Evolutionary conservation across 495 filamentous ascomycete species (phyloP), one percentile per base, ranked within the genome.

Genomic region (Rhypophila decipiens): DNA sequence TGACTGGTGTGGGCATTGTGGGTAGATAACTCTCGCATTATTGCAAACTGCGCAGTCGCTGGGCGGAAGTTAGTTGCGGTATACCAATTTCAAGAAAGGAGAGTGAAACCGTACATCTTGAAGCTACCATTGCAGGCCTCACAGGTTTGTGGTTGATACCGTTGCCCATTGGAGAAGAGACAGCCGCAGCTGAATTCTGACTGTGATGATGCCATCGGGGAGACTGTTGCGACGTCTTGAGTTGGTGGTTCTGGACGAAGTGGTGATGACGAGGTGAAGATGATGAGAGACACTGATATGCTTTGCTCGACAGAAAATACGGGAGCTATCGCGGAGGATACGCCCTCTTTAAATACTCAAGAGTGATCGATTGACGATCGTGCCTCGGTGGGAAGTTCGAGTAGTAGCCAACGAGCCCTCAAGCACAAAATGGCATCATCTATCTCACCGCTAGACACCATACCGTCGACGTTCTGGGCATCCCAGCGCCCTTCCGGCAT

Each of bases 391-490:
- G 20, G 27, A 13, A 5, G 11, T 10, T 2, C 27, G 11, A 20
- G 17, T 24, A 15, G n/a, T 42, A 8, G 39, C 20, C 22, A 23
- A 42, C 18, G 39, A 22, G 15, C 34, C 24, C 44, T 24, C 13
- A 7, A 47, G 15, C 21, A 37, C 17, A 31, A 11, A 21, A 40
- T 37, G 23, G 46, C 22, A n/a, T n/a, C n/a, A n/a, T n/a, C n/a
- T 39, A 38, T 9, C 46, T 57, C 48, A 58, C 55, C 60, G 55
- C 60, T 43, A 53, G 42, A 41, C 29, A 34, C 42, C 13, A 44
- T 36, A 44, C 42, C 24, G 31, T 40, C 24, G 21, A 27, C 45
- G 19, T 31, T 15, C 47, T 44, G 31, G 41, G 29, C 36, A 35
- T 37, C 29, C 46, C 31, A 13, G 34, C 13, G 13, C 27, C 13